phyloP scores from a whole-genome alignment of 2,329 filamentous ascomycete species.

The Diaporthe sp. region DNA sequence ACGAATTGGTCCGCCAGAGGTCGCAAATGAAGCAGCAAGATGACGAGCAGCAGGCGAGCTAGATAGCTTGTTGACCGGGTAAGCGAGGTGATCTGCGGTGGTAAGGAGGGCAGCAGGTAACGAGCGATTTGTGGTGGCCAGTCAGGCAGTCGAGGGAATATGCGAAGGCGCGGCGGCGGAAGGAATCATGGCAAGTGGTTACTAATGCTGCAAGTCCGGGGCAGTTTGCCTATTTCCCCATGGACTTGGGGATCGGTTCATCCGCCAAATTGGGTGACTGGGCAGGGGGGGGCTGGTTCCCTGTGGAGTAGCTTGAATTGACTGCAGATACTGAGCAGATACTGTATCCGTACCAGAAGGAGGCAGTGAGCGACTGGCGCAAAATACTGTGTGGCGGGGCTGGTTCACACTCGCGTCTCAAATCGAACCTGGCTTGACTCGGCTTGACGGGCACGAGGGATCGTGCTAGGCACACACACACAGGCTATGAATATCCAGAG shows the following conservation, averaged over 20 bases:
- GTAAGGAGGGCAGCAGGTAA: constrained; percentile 33
- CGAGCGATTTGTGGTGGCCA: constrained; percentile 23
- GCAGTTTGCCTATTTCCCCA: constrained; percentile 42
- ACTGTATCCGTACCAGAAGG: constrained; percentile 5
- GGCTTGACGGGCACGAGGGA: neutral
- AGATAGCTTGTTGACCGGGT: constrained; percentile 14
- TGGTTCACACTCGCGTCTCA: constrained; percentile 1
- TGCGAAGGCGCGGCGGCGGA: constrained; percentile 37
- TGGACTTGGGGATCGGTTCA: constrained; percentile 39
- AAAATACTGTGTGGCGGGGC: constrained; percentile 24
- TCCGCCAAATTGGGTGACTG: constrained; percentile 33
- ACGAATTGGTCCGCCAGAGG: constrained; percentile 3
- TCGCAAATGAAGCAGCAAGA: constrained; percentile 25
- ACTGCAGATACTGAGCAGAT: neutral
- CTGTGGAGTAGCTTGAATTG: constrained; percentile 34
- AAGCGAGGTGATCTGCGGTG: constrained; percentile 36
- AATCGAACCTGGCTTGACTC: constrained; percentile 24
- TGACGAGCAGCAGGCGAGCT: constrained; percentile 15
- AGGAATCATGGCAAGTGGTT: constrained; percentile 15
- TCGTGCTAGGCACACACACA: neutral
- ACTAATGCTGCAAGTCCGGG: constrained; percentile 40
- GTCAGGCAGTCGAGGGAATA: constrained; percentile 36
- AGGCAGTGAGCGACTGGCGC: neutral
- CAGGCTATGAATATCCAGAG: constrained; percentile 10
- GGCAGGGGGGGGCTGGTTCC: constrained; percentile 3